These are phyloP conservation scores for Diutina ranongensis DNA, from an alignment of 1,139 yeast species.

Conservation along the genomic window DNA sequence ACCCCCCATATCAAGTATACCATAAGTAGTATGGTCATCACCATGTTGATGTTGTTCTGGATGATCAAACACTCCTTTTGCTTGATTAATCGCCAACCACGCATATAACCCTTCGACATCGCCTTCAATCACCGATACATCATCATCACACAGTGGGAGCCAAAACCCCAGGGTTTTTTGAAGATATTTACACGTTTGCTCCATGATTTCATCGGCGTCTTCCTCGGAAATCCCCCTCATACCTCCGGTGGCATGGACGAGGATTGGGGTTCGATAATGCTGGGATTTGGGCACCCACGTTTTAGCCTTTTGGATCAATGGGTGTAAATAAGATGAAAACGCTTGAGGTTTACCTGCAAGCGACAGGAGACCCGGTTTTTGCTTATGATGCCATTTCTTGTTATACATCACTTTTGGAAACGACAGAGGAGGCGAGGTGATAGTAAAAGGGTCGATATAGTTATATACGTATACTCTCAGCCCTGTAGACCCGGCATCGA, in stretches of 20 bases:
- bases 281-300: slow-evolving; percentile 55
- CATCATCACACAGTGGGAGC: slow-evolving; percentile 46
- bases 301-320: slow-evolving; percentile 43
- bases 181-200: slow-evolving; percentile 45
- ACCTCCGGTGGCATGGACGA: slow-evolving; percentile 74
- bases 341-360: slow-evolving; percentile 39
- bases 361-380: slow-evolving; percentile 58
- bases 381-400: slow-evolving; percentile 46
- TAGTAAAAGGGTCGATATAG: slow-evolving; percentile 41
- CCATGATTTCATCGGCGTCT: slow-evolving; percentile 39
- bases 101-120: slow-evolving; percentile 74
- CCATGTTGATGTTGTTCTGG: slow-evolving; percentile 41
- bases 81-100: slow-evolving; percentile 68
- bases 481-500: slow-evolving; percentile 81
- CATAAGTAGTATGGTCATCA: slow-evolving; percentile 49
- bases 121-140: slow-evolving; percentile 62
- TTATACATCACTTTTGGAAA: slow-evolving; percentile 35
- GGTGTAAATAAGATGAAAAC: slow-evolving; percentile 50
- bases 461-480: slow-evolving; percentile 64
- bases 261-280: slow-evolving; percentile 63
- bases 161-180: slow-evolving; percentile 42
- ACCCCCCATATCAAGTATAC: slow-evolving; percentile 80
- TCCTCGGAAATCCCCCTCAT: slow-evolving; percentile 28
- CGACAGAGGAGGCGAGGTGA: background rate
- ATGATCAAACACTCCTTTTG: slow-evolving; percentile 45